Percentiles rank a stretch among this genome's conserved stretches.
phyloP scores from a whole-genome alignment of 1,284 basidiomycete species.

The Tremellales sp. region DNA sequence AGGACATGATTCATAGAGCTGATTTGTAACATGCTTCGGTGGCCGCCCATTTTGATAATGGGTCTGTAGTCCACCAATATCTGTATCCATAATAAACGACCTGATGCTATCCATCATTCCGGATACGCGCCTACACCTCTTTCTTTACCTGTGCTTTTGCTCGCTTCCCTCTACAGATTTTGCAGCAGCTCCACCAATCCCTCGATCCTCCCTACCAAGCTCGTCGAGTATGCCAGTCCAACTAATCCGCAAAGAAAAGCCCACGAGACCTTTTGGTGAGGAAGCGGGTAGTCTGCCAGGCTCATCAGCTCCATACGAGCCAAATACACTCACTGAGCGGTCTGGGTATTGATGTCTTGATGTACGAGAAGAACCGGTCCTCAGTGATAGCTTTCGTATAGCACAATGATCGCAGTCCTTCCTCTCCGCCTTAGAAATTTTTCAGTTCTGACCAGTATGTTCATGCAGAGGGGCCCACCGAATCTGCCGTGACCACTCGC shows the following conservation, averaged over 20 bases:
- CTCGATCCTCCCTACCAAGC: constrained; percentile 20
- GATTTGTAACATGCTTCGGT: background rate
- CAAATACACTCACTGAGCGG: constrained; percentile 24
- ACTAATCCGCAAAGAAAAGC: constrained; percentile 71
- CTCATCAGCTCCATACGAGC: constrained; percentile 4
- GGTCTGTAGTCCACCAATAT: too few relatives aligned
- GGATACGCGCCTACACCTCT: too few relatives aligned
- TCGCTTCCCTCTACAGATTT: too few relatives aligned
- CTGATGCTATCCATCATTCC: too few relatives aligned
- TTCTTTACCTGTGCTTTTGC: too few relatives aligned
- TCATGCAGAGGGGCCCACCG: constrained; percentile 52
- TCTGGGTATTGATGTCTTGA: constrained; percentile 78
- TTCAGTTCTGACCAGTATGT: constrained; percentile 1
- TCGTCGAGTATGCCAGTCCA: constrained; percentile 67
- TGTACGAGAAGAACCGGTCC: constrained; percentile 74
- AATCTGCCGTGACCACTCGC: constrained; percentile 86
- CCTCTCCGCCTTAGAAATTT: constrained; percentile 65
- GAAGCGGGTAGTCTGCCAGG: constrained; percentile 30
- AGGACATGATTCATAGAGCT: too few relatives aligned
- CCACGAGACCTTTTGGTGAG: constrained; percentile 52
- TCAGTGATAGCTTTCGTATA: constrained; percentile 80
- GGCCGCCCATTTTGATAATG: constrained; percentile 1
- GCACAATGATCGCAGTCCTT: constrained; percentile 82
- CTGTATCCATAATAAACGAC: too few relatives aligned
- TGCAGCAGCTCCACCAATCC: constrained; percentile 33